Evolutionary conservation across 345 rosid genomes (phyloP).

Genomic region (Balakata baccata): DNA sequence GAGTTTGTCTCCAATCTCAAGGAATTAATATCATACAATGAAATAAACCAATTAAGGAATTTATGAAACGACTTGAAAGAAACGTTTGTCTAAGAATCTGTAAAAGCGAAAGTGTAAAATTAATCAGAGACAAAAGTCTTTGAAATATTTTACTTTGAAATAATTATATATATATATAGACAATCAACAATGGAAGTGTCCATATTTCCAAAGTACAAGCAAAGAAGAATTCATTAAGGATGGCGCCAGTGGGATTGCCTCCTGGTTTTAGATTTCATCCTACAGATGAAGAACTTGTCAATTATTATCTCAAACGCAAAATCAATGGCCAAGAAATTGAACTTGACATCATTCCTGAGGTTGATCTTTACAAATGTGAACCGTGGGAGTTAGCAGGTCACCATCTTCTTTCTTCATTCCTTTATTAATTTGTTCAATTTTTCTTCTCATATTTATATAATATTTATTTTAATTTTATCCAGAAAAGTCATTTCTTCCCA

Average conservation of each 20-base stretch:
- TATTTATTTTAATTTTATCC: background rate
- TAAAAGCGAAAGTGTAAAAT: slow-evolving; percentile 31
- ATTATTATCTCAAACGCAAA: slow-evolving; percentile 85
- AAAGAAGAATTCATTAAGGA: slow-evolving; percentile 5
- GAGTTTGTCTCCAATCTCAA: too few relatives aligned
- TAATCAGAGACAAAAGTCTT: too few relatives aligned
- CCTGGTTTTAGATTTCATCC: slow-evolving; percentile 96
- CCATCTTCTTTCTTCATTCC: background rate
- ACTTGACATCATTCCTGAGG: slow-evolving; percentile 91
- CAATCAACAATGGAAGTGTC: background rate
- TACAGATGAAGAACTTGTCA: slow-evolving; percentile 91
- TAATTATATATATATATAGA: background rate
- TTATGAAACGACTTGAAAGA: slow-evolving; percentile 34
- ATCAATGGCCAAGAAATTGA: slow-evolving; percentile 80
- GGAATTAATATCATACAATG: background rate
- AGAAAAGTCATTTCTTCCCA: slow-evolving; percentile 85
- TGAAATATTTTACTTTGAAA: too few relatives aligned
- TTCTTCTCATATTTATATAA: too few relatives aligned
- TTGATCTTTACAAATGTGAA: slow-evolving; percentile 97
- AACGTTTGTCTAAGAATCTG: slow-evolving; percentile 48
- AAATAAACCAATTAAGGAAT: background rate
- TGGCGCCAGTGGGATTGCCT: slow-evolving; percentile 80
- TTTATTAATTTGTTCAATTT: background rate
- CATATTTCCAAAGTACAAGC: background rate
- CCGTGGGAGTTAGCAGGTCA: slow-evolving; percentile 96